phyloP scores from a whole-genome alignment of 495 filamentous ascomycete genomes.

The Xylaria acuta region DNA sequence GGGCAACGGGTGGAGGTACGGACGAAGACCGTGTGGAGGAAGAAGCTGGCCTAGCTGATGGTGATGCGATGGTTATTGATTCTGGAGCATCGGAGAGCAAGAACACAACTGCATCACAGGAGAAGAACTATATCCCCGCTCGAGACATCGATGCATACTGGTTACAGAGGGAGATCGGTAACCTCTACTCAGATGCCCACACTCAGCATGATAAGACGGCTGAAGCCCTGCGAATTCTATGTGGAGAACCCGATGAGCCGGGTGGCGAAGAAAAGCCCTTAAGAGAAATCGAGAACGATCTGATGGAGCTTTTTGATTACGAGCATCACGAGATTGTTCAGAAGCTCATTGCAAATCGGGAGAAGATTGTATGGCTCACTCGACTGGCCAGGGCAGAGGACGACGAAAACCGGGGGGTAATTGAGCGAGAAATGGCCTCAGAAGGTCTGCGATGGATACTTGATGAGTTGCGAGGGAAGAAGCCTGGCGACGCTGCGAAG shows the following conservation, averaged over 20 bases:
- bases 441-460: conserved; percentile 86
- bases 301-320: conserved; percentile 98
- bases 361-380: conserved; percentile 95
- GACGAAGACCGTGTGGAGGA: conserved; percentile 61
- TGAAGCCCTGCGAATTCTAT: conserved; percentile 79
- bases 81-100: conserved; percentile 53
- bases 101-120: conserved; percentile 47
- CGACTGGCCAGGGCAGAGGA: conserved; percentile 85
- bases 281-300: conserved; percentile 94
- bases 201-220: conserved; percentile 87
- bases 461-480: conserved; percentile 74
- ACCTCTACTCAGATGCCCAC: conserved; percentile 87
- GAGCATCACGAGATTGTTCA: conserved; percentile 93
- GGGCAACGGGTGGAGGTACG: conserved; percentile 58
- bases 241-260: conserved; percentile 72
- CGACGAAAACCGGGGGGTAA: conserved; percentile 72
- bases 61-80: conserved; percentile 83
- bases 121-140: conserved; percentile 72
- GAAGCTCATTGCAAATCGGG: conserved; percentile 87
- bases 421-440: conserved; percentile 89
- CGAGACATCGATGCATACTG: conserved; percentile 96
- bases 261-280: conserved; percentile 77
- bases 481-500: conserved; percentile 61
- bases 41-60: conserved; percentile 55
- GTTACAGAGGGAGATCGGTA: conserved; percentile 91